phyloP scores from a whole-genome alignment of 768 basidiomycete species.

The Leccinum subgranulosum region DNA sequence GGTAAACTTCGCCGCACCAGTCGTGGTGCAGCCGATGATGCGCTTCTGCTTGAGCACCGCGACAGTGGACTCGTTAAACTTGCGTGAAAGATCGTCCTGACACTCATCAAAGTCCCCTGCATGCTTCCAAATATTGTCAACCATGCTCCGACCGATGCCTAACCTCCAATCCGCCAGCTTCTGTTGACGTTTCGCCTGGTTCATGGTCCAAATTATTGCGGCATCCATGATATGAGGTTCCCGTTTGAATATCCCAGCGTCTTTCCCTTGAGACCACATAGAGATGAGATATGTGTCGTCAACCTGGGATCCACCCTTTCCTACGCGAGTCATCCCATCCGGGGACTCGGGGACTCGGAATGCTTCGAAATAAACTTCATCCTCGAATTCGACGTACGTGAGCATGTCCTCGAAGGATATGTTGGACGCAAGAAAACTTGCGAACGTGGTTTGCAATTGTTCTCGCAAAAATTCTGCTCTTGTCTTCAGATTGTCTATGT shows the following conservation, averaged over 20 bases:
- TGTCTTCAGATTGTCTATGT: slow-evolving; percentile 39
- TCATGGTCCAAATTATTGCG: slow-evolving; percentile 38
- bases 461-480: slow-evolving; percentile 4
- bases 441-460: slow-evolving; percentile 31
- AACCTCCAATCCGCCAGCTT: slow-evolving; percentile 34
- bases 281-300: slow-evolving; percentile 41
- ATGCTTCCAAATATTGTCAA: slow-evolving; percentile 31
- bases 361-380: slow-evolving; percentile 42
- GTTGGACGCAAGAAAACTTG: slow-evolving; percentile 21
- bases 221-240: slow-evolving; percentile 23
- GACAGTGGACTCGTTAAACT: slow-evolving; percentile 32
- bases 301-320: slow-evolving; percentile 36
- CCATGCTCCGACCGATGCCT: slow-evolving; percentile 33
- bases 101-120: slow-evolving; percentile 40
- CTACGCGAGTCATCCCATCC: slow-evolving; percentile 48
- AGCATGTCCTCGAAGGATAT: slow-evolving; percentile 34
- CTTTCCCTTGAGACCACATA: slow-evolving; percentile 42
- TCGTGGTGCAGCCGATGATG: slow-evolving; percentile 68
- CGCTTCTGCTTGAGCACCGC: slow-evolving; percentile 43
- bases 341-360: slow-evolving; percentile 39
- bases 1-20: slow-evolving; percentile 61
- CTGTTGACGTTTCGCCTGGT: slow-evolving; percentile 21
- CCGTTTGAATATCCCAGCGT: slow-evolving; percentile 42
- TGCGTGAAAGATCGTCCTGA: slow-evolving; percentile 35
- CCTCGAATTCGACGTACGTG: slow-evolving; percentile 50